Percentiles rank a stretch among this genome's conserved stretches.
phyloP scores from a whole-genome alignment of 129 eudicot species.

The Logfia minima region DNA sequence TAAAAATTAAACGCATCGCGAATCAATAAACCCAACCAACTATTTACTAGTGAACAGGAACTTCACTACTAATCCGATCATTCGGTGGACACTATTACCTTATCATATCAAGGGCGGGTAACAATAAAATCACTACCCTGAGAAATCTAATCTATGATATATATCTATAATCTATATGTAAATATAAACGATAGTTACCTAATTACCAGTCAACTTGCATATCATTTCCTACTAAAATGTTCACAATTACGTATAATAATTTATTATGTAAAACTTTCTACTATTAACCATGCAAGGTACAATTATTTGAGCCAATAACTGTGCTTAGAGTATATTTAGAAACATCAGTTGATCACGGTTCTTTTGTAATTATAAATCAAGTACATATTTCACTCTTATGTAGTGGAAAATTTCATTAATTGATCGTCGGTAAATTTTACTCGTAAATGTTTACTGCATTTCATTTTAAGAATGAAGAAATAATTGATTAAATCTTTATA shows the following conservation, averaged over 20 bases:
- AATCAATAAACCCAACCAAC: no score
- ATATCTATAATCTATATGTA: neutral
- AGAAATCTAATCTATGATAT: neutral
- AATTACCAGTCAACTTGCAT: neutral
- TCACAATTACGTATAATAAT: neutral
- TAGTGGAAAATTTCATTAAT: no score
- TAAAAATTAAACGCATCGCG: no score
- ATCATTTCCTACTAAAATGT: neutral
- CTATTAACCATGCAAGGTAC: neutral
- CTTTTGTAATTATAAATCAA: neutral
- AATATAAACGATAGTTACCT: constrained; percentile 6
- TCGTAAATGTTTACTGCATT: no score
- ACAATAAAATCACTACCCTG: neutral
- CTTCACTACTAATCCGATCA: neutral
- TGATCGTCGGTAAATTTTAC: neutral
- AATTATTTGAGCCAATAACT: constrained; percentile 2
- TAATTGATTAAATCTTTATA: no score
- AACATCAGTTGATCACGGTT: neutral
- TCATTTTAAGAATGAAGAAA: no score
- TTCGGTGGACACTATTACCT: neutral
- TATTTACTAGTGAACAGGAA: neutral
- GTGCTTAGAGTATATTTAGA: constrained; percentile 1
- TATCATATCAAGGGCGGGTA: neutral
- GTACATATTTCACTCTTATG: neutral
- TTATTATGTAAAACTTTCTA: neutral